Evolutionary conservation across 257 asterid genomes (phyloP).

Genomic region (Solanum okadae): DNA sequence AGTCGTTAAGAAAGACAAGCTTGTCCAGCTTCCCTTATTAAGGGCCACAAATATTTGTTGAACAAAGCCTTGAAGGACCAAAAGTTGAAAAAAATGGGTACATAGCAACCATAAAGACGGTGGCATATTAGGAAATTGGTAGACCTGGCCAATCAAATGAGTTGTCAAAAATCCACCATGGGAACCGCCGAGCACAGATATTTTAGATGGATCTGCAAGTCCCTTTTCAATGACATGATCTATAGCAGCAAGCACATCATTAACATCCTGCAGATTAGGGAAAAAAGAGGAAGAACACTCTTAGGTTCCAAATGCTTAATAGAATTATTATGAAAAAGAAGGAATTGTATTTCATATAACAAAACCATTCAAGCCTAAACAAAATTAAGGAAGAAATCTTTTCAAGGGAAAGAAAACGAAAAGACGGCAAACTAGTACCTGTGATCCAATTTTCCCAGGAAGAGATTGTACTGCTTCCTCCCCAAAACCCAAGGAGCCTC

Average conservation of each 20-base stretch:
- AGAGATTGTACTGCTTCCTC: conserved; percentile 99
- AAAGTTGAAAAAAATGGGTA: neutral
- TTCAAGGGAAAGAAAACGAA: neutral
- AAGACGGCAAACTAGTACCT: conserved; percentile 33
- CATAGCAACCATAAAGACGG: neutral
- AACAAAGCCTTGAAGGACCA: neutral
- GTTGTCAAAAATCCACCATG: conserved; percentile 98
- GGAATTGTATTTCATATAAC: neutral
- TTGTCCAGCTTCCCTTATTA: neutral
- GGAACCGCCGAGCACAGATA: conserved; percentile 86
- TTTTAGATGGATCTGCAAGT: conserved; percentile 82
- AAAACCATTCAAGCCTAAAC: neutral
- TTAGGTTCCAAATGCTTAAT: neutral
- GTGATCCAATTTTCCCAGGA: conserved; percentile 88
- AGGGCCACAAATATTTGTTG: neutral
- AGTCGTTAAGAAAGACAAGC: neutral
- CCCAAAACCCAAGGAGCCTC: conserved; percentile 96
- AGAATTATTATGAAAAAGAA: neutral
- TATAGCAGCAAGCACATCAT: conserved; percentile 71
- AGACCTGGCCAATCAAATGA: conserved; percentile 95
- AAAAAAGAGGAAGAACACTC: neutral
- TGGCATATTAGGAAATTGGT: neutral
- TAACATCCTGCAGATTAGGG: conserved; percentile 59
- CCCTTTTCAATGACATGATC: conserved; percentile 54
- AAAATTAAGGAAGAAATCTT: neutral